Base-by-base conservation (phyloP, 1,284 basidiomycete species). In the Cystobasidium pallidum region DNA sequence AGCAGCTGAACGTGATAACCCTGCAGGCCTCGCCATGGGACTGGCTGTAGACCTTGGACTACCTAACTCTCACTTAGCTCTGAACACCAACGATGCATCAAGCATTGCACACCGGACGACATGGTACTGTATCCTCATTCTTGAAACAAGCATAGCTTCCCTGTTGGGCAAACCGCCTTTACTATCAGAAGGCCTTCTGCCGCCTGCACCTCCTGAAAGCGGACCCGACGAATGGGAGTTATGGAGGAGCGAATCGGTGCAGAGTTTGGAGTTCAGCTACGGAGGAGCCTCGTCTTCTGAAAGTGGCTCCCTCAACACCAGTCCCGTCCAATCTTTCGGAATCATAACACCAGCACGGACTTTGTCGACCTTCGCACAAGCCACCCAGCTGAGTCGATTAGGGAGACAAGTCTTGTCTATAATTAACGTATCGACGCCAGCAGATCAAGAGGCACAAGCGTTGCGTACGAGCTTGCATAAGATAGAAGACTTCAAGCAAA, bases 181-280 rank as follows among this genome's bases (percentile, higher is more conserved):
- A 10, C 32, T 62, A 19, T 28, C 45, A 2, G 55, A 49, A 30
- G 43, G n/a, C 39, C 34, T n/a, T 19, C 17, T 34, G 3, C 54
- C 45, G 8, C 67, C 47, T 13, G 21, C 30, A 39, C 55, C 55
- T 17, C 26, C 67, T 24, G 57, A 57, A 8, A 70, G 34, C 10
- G 67, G 67, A 24, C 55, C 54, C n/a, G 67, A 70, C 26, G 67
- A 70, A 21, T 70, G 67, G 67, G 67, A 70, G 28, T 39, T 49
- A n/a, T 70, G 67, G 67, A 36, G 58, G 52, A 61, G 67, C n/a
- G 45, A 58, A 62, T 61, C 67, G 36, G 67, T 39, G 13, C 57
- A 59, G 59, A 61, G 47, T 54, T 17, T 70, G 36, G 54, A 51
- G 26, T 51, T 51, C 45, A 49, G 43, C 36, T 62, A 59, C 26